Base-by-base conservation (phyloP, 768 basidiomycete genomes). In the Pholiota microspora region DNA sequence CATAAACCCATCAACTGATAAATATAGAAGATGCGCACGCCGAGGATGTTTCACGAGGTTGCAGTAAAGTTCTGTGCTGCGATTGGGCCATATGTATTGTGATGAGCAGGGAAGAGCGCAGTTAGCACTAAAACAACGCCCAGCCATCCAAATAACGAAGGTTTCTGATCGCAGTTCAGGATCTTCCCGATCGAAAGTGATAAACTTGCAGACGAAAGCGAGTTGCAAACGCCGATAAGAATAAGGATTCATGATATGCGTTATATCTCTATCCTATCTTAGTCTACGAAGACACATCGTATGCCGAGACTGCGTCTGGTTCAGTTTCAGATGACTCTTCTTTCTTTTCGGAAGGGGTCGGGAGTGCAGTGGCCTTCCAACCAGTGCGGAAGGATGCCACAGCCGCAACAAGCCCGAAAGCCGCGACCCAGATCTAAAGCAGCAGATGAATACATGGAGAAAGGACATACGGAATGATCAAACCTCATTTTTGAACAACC, bases 401-500 rank as follows among this genome's bases (percentile, higher is more conserved):
- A 9, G 77, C 85, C 16, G 84, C 84, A 46, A 77, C 68, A 15
- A 79, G 62, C 31, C 75, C 72, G 29, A 76, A 74, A 6, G 73
- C 59, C 47, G 71, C 73, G 54, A 76, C 69, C 75, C 76, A 77
- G 18, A 70, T 53, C 77, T 79, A 59, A 23, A 27, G 36, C 36
- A 36, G 50, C 48, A 23, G 5, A 49, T 55, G n/a, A 61, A 53
- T 46, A 40, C 9, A 28, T 6, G 3, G 38, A 13, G 31, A 29
- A n/a, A 31, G 28, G 9, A 51, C 40, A 36, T 23, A 12, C 28
- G 27, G 2, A 21, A 24, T 38, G 46, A n/a, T 66, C 80, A 44
- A 59, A 88, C 87, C 40, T 86, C 82, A 62, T 84, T 82, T 52
- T 76, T 75, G 60, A 89, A 84, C 4, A 89, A 63, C n/a, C 86